Conservation (phyloP, 1,139 yeast genomes). For the Nematodospora anomalae region DNA sequence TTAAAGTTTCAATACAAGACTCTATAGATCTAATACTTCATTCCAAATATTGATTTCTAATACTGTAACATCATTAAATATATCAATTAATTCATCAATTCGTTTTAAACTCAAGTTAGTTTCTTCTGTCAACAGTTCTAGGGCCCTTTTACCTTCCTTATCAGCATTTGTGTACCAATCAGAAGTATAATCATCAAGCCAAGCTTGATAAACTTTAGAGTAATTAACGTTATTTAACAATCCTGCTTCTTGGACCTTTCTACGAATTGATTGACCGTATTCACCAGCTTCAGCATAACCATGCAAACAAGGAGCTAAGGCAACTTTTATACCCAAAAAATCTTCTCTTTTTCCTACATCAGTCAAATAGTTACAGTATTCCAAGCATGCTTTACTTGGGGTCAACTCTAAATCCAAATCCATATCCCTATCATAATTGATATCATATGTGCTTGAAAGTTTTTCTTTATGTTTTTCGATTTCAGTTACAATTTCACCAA, state of each 20-base stretch:
- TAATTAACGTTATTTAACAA: conserved; percentile 11
- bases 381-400: conserved; percentile 57
- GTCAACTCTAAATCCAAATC: conserved; percentile 37
- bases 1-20: no score
- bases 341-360: conserved; percentile 54
- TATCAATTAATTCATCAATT: conserved; percentile 52
- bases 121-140: conserved; percentile 43
- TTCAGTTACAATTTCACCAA: conserved; percentile 56
- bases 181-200: conserved; percentile 64
- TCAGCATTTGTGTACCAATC: conserved; percentile 59
- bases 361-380: conserved; percentile 60
- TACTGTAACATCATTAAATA: conserved; percentile 57
- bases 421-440: conserved; percentile 45
- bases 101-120: conserved; percentile 34
- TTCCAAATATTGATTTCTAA: conserved; percentile 71
- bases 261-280: conserved; percentile 23
- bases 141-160: conserved; percentile 43
- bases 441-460: conserved; percentile 44
- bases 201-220: conserved; percentile 46
- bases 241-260: conserved; percentile 10
- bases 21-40: conserved; percentile 29
- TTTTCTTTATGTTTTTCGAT: conserved; percentile 55
- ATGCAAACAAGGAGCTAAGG: conserved; percentile 74
- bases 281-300: conserved; percentile 64
- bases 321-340: conserved; percentile 64